Base-by-base conservation (phyloP, 352 stramenopile genomes). In the Globisporangium megalacanthum region DNA sequence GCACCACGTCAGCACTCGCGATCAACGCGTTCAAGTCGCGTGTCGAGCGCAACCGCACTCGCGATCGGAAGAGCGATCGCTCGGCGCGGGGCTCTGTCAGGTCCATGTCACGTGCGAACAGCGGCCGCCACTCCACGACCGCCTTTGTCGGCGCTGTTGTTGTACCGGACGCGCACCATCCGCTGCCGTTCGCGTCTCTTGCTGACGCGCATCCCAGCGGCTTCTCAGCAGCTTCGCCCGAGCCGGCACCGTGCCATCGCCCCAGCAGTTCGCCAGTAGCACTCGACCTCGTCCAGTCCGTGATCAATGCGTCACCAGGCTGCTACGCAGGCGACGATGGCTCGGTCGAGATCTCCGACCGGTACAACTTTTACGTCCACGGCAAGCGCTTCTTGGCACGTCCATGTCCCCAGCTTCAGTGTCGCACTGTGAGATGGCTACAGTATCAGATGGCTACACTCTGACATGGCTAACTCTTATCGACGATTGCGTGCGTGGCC, bases 321-420 rank as follows among this genome's bases (percentile, higher is more conserved):
- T 78, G 62, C 52, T 85, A 85, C 62, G 58, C 65, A n/a, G 68
- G 64, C 45, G 74, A 87, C 36, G 77, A 87, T 48, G 73, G 77
- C 11, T 82, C 70, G 4, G 52, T 58, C 47, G 70, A 82, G 49
- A 68, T 85, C n/a, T 62, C 60, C 0, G 70, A 85, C 36, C 62
- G 72, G 29, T 87, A 86, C 52, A 83, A 86, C 39, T 86, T 86
- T 48, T 86, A 70, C 62, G 69, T 62, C 2, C 73, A 84, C 50
- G 76, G 73, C 60, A 69, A 69, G 33, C 69, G 76, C 39, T 83
- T 75, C 51, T 60, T 86, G 22, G 64, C 74, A 58, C 49, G 60
- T 62, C 25, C 15, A 4, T 46, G 1, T 20, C 31, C 0, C 8
- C 8, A n/a, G 6, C 19, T 22, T 49, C 4, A 33, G 7, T 49